Conservation (phyloP, 148 eudicot genomes). For the Cornus kousa region DNA sequence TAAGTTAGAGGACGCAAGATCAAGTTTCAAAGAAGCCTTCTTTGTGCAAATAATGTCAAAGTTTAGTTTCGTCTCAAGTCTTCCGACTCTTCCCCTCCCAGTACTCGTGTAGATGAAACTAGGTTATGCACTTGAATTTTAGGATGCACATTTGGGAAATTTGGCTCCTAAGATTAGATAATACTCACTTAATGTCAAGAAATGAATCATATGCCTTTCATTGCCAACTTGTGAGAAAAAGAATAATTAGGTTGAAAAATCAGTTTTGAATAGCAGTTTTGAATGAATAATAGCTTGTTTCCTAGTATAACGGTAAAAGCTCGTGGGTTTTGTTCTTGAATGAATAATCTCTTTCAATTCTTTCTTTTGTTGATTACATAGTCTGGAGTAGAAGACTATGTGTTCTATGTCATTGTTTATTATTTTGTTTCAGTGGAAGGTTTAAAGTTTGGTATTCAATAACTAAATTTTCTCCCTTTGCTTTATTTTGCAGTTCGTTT, state of each 20-base stretch:
- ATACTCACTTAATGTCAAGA: neutral
- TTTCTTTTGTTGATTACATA: neutral
- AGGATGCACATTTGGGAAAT: neutral
- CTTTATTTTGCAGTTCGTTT: constrained; percentile 53
- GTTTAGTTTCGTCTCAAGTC: no score
- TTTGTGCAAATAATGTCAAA: no score
- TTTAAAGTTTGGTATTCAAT: neutral
- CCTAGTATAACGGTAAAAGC: no score
- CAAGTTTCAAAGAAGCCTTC: no score
- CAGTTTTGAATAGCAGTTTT: neutral
- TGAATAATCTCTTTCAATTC: neutral
- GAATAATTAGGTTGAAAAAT: neutral
- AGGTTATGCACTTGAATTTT: no score
- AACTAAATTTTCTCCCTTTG: neutral
- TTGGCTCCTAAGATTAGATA: neutral
- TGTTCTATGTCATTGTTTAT: neutral
- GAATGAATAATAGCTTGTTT: no score
- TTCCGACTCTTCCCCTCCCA: no score
- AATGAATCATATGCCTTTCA: neutral
- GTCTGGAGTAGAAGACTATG: neutral
- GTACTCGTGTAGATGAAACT: no score
- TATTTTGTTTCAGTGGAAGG: neutral
- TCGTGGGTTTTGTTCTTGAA: no score
- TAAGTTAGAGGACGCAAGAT: no score
- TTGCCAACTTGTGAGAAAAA: neutral